Conservation (phyloP, 306 rosid genomes). For the Vicia faba region DNA sequence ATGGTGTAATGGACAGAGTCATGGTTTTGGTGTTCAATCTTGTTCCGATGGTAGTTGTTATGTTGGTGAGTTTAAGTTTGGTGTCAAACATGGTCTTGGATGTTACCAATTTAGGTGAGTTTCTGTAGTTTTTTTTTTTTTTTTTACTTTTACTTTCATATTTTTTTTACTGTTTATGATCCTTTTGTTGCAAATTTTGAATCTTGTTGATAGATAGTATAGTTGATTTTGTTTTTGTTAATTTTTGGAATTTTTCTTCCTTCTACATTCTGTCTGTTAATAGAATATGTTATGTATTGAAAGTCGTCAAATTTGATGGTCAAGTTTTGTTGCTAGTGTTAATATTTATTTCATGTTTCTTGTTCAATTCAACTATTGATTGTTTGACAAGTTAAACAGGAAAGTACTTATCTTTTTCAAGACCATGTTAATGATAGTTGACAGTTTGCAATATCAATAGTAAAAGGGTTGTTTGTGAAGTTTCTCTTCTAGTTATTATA, state of each 20-base stretch:
- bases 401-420: constrained; percentile 9
- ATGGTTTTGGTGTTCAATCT: constrained; percentile 86
- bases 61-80: constrained; percentile 81
- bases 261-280: background rate
- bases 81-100: constrained; percentile 90
- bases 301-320: constrained; percentile 21
- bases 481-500: background rate
- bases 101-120: constrained; percentile 91
- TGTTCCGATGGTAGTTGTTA: constrained; percentile 92
- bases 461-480: background rate
- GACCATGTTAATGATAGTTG: constrained; percentile 21
- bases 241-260: constrained; percentile 6
- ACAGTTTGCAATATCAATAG: constrained; percentile 10
- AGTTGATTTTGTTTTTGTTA: constrained; percentile 3
- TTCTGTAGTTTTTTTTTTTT: background rate
- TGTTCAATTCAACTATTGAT: constrained; percentile 25
- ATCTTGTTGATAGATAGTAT: constrained; percentile 24
- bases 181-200: constrained; percentile 25
- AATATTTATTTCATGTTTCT: background rate
- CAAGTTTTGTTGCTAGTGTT: constrained; percentile 13
- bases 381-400: constrained; percentile 10
- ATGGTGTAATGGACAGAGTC: constrained; percentile 97
- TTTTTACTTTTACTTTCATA: background rate
- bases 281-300: constrained; percentile 35
- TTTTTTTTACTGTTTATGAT: background rate